phyloP scores from a whole-genome alignment of 768 basidiomycete genomes.

The Termitomyces sp. region DNA sequence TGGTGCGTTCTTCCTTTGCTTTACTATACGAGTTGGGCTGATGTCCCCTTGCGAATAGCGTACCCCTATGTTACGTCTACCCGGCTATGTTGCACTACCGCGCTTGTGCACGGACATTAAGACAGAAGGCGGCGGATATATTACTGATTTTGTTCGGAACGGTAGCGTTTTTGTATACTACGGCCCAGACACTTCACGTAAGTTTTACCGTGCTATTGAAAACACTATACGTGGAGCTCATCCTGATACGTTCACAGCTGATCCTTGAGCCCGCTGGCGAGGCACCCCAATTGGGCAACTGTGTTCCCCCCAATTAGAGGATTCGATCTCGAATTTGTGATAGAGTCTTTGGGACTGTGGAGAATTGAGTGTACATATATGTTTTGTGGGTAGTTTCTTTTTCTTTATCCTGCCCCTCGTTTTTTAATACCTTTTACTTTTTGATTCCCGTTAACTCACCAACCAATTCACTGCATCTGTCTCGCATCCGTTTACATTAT shows the following conservation, averaged over 20 bases:
- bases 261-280: slow-evolving; percentile 13
- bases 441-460: too few species aligned
- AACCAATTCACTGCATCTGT: too few species aligned
- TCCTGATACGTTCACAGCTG: neutral
- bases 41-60: slow-evolving; percentile 39
- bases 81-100: slow-evolving; percentile 91
- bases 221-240: neutral
- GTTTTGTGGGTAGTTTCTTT: neutral
- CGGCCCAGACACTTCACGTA: slow-evolving; percentile 72
- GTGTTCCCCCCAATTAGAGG: slow-evolving; percentile 12
- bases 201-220: slow-evolving; percentile 13
- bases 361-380: neutral
- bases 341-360: neutral
- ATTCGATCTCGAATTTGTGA: neutral
- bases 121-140: slow-evolving; percentile 65
- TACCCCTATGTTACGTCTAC: slow-evolving; percentile 92
- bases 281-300: slow-evolving; percentile 12
- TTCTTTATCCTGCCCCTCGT: neutral
- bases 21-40: neutral
- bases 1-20: slow-evolving; percentile 53
- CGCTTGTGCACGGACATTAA: slow-evolving; percentile 72
- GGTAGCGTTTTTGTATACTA: slow-evolving; percentile 73
- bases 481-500: too few species aligned
- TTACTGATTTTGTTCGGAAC: slow-evolving; percentile 74
- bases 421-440: too few species aligned